Base-by-base conservation (phyloP, 192 early-diverging fungal species). In the Coemansia sp. region DNA sequence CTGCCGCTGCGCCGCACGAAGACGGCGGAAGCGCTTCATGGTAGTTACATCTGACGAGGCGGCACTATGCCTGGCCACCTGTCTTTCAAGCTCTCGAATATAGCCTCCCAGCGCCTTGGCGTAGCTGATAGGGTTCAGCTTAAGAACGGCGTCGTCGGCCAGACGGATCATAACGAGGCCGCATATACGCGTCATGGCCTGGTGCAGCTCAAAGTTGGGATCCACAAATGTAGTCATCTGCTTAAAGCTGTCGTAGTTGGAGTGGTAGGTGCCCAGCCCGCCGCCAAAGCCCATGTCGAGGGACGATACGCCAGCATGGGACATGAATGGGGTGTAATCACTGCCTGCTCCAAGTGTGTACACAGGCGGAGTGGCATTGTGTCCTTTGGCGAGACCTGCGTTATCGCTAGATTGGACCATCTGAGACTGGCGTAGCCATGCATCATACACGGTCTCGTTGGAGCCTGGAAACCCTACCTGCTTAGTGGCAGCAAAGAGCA, bases 241-340 rank as follows among this genome's bases (percentile, higher is more conserved):
- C 53, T 85, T 75, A 56, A 85, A 68, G 48, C 83, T 82, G 67
- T 89, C 89, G 67, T 89, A 90, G 69, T 88, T 89, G 43, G 85
- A 86, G 67, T 90, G 89, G 48, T 87, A 88, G 4, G 85, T 69
- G 42, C 88, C 88, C 38, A 76, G 62, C 23, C 69, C 66, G 31
- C 83, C 83, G 0, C 55, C 41, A 65, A 90, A 90, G 38, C 71
- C 68, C 41, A 90, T 21, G 61, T 85, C 76, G 3, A 89, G 48
- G 20, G 84, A 76, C 7, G 87, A 74, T 36, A 89, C 72, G 34
- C 89, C 89, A n/a, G 86, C 77, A 42, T 88, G 84, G 10, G 88
- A 81, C 41, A 88, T 70, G 63, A 90, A 90, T n/a, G 82, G 75
- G 0, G 76, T 69, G 59, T 74, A 86, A 52, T 88, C 89, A 45